Conservation (phyloP, 345 rosid species). For the Salix caprea region DNA sequence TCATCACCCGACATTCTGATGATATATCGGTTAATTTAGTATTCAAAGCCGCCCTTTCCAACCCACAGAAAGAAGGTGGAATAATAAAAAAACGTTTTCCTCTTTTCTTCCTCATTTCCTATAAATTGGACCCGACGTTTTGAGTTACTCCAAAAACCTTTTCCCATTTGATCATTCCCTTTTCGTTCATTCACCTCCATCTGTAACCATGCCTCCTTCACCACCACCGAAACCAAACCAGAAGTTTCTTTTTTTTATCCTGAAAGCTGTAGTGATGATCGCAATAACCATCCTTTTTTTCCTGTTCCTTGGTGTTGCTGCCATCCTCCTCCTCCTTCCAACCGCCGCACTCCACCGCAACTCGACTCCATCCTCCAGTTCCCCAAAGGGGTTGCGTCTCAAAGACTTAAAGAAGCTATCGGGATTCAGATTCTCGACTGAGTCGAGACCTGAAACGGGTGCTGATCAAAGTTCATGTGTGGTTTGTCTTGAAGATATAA, state of each 20-base stretch:
- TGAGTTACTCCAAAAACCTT: not conserved
- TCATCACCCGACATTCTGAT: too few relatives aligned
- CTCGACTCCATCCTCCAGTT: slow-evolving; percentile 29
- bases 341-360: slow-evolving; percentile 38
- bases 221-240: slow-evolving; percentile 42
- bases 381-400: slow-evolving; percentile 38
- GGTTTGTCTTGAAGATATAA: slow-evolving; percentile 67
- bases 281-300: slow-evolving; percentile 56
- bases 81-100: too few relatives aligned
- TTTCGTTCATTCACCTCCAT: not conserved
- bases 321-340: slow-evolving; percentile 41
- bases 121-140: not conserved
- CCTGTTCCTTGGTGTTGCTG: slow-evolving; percentile 50
- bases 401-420: slow-evolving; percentile 60
- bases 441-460: slow-evolving; percentile 4
- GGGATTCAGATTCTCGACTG: slow-evolving; percentile 42
- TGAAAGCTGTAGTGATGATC: slow-evolving; percentile 64
- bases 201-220: slow-evolving; percentile 14
- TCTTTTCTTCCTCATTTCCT: too few relatives aligned
- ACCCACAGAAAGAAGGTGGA: too few relatives aligned
- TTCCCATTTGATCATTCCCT: not conserved
- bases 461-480: slow-evolving; percentile 49
- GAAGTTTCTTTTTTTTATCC: slow-evolving; percentile 50
- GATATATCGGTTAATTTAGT: too few relatives aligned
- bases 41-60: too few relatives aligned